A percentile compares a stretch with the other conserved stretches of the same genome.
phyloP scores from a whole-genome alignment of 2,329 filamentous ascomycete genomes.

The Cercospora sojina region DNA sequence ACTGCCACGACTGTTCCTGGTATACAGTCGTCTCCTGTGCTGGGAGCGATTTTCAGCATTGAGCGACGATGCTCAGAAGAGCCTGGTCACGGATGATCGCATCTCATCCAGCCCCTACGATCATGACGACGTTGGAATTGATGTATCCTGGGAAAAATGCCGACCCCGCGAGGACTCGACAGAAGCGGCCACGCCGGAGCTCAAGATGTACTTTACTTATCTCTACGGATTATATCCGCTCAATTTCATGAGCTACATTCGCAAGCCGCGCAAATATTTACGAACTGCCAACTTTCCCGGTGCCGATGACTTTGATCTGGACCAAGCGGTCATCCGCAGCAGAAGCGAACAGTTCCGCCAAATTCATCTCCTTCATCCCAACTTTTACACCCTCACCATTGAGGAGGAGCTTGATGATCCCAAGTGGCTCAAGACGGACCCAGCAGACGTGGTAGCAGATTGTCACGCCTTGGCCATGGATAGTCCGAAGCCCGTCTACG shows the following conservation, averaged over 20 bases:
- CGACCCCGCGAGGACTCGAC: constrained; percentile 62
- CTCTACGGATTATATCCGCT: constrained; percentile 81
- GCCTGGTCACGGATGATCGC: constrained; percentile 39
- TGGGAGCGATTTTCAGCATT: constrained; percentile 62
- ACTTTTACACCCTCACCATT: constrained; percentile 75
- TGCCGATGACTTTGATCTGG: constrained; percentile 72
- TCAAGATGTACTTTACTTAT: constrained; percentile 75
- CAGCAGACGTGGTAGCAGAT: constrained; percentile 75
- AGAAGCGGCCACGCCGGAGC: constrained; percentile 62
- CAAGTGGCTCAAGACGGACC: constrained; percentile 76
- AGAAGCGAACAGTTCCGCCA: constrained; percentile 73
- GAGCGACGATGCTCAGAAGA: constrained; percentile 37
- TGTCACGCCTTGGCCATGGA: constrained; percentile 68
- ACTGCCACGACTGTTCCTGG: constrained; percentile 73
- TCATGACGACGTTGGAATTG: constrained; percentile 40
- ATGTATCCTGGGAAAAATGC: constrained; percentile 63
- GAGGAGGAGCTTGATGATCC: constrained; percentile 78
- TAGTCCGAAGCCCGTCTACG: constrained; percentile 40
- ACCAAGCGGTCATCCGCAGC: constrained; percentile 73
- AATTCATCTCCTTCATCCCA: constrained; percentile 75
- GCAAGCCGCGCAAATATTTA: constrained; percentile 76
- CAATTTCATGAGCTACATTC: constrained; percentile 83
- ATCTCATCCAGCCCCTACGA: constrained; percentile 41
- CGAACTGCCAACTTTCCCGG: constrained; percentile 69
- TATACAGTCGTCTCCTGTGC: constrained; percentile 76